These are phyloP conservation scores for Nicotiana tabacum DNA, from an alignment of 257 asterid genomes.

Conservation along the genomic window DNA sequence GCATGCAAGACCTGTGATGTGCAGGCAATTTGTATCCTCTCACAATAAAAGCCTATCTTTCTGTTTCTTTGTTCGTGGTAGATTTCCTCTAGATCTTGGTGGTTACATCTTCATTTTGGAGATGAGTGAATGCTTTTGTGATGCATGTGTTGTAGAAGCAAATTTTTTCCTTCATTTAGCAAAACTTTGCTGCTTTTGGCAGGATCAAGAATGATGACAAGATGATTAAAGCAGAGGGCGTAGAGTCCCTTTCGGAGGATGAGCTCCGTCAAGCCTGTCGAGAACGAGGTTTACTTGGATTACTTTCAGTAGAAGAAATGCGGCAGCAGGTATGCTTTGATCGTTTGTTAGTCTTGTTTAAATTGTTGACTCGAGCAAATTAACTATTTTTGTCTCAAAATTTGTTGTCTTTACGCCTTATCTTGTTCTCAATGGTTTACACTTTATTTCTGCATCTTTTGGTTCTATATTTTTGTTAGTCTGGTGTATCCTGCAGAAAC, in stretches of 20 bases:
- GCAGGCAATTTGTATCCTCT: neutral
- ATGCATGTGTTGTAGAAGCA: neutral
- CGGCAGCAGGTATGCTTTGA: slow-evolving; percentile 63
- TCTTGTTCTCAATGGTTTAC: neutral
- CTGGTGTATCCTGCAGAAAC: neutral
- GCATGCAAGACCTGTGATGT: neutral
- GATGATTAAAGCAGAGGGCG: slow-evolving; percentile 86
- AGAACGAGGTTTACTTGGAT: slow-evolving; percentile 87
- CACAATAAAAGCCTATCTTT: neutral
- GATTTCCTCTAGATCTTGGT: slow-evolving; percentile 3
- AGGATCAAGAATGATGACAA: slow-evolving; percentile 81
- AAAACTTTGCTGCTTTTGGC: slow-evolving; percentile 13
- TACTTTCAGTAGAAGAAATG: slow-evolving; percentile 83
- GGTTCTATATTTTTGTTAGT: neutral
- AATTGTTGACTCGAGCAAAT: neutral
- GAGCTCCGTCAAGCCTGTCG: slow-evolving; percentile 93
- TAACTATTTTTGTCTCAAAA: neutral
- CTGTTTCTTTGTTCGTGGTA: neutral
- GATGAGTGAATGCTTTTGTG: neutral
- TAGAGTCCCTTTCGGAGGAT: slow-evolving; percentile 86
- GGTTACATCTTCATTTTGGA: neutral
- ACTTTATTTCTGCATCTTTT: slow-evolving; percentile 3
- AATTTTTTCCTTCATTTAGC: neutral
- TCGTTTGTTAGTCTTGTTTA: neutral
- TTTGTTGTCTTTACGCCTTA: neutral